These are phyloP conservation scores for Fusarium cyanostomum DNA, from an alignment of 2,329 filamentous ascomycete genomes.

Conservation along the genomic window DNA sequence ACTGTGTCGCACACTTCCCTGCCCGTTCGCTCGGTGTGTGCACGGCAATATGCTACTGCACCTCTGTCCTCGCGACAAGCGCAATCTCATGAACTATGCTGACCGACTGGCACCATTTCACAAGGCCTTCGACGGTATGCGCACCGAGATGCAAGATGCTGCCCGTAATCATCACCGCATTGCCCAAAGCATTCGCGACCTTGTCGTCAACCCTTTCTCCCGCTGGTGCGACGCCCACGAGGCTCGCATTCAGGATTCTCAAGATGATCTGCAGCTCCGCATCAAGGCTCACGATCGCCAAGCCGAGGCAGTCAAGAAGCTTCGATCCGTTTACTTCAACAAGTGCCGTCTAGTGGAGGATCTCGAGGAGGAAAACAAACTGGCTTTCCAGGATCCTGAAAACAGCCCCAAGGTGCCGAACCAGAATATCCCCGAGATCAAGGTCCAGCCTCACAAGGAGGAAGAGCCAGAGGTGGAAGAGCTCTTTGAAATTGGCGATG, in stretches of 20 bases:
- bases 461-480: conserved; percentile 80
- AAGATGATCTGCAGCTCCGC: conserved; percentile 89
- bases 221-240: conserved; percentile 98
- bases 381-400: conserved; percentile 91
- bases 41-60: background rate
- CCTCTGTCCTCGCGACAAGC: conserved; percentile 8
- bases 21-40: background rate
- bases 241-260: conserved; percentile 87
- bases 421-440: conserved; percentile 81
- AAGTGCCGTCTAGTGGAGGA: conserved; percentile 97
- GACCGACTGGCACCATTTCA: conserved; percentile 28
- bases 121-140: conserved; percentile 93
- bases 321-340: conserved; percentile 97
- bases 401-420: conserved; percentile 67
- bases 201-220: conserved; percentile 93
- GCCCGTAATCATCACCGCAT: conserved; percentile 93
- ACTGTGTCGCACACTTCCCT: background rate
- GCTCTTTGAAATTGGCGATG: conserved; percentile 88
- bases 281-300: conserved; percentile 96
- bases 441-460: conserved; percentile 76
- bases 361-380: conserved; percentile 97
- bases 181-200: conserved; percentile 92
- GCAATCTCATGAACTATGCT: background rate
- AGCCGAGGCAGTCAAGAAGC: conserved; percentile 88
- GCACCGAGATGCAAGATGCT: conserved; percentile 91